A percentile compares a stretch with the other conserved stretches of the same genome.
These are phyloP conservation scores for Globisporangium canariense DNA, from an alignment of 352 stramenopile genomes.

Conservation along the genomic window DNA sequence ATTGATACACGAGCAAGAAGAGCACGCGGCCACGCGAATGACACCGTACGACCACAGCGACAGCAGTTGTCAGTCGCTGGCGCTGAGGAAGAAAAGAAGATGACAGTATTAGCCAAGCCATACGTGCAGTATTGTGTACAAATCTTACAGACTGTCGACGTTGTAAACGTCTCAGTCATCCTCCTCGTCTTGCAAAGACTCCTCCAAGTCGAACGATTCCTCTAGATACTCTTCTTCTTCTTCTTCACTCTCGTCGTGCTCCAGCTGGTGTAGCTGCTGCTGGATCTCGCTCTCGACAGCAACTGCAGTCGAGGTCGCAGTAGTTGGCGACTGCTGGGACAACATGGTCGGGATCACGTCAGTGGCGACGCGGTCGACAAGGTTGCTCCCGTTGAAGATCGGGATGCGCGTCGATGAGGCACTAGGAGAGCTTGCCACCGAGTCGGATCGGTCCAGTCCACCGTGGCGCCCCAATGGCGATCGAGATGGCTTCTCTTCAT, in stretches of 20 bases:
- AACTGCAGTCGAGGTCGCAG: not conserved
- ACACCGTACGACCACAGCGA: no score
- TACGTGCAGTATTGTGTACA: not conserved
- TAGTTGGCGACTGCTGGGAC: not conserved
- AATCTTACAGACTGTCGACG: not conserved
- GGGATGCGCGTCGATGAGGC: constrained; percentile 19
- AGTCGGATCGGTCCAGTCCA: not conserved
- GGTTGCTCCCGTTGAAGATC: constrained; percentile 21
- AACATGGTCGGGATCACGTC: constrained; percentile 21
- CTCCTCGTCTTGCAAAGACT: constrained; percentile 64
- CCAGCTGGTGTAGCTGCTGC: constrained; percentile 1
- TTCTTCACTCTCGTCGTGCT: constrained; percentile 14
- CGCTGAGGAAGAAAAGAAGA: no score
- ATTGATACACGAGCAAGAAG: no score
- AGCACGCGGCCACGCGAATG: no score
- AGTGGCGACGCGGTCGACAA: constrained; percentile 14
- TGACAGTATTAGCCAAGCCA: no score
- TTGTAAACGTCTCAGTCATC: constrained; percentile 10
- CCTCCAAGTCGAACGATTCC: constrained; percentile 73
- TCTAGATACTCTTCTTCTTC: constrained; percentile 56
- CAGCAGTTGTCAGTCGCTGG: no score
- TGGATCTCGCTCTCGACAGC: constrained; percentile 7
- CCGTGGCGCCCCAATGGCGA: not conserved
- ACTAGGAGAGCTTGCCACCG: constrained; percentile 4
- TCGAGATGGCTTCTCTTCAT: not conserved